These are phyloP conservation scores for Groenewaldozyma auringiensis DNA, from an alignment of 1,139 yeast genomes.

Conservation along the genomic window DNA sequence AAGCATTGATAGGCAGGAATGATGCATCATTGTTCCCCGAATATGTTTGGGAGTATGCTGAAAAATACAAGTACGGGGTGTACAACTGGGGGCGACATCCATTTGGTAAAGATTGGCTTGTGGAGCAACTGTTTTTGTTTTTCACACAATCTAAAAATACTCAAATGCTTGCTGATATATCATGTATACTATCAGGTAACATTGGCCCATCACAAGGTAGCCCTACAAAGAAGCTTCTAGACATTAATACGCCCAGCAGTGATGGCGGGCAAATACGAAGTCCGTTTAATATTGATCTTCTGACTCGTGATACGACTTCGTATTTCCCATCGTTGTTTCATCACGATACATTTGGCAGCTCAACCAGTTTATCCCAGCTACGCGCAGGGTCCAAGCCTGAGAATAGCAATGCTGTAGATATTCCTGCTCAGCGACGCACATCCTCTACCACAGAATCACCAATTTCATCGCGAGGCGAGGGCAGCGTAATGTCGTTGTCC, in stretches of 20 bases:
- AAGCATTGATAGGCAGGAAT: conserved; percentile 5
- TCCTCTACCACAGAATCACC: conserved; percentile 8
- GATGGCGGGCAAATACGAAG: conserved; percentile 7
- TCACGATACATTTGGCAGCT: not conserved
- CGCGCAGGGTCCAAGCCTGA: not conserved
- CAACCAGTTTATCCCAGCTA: not conserved
- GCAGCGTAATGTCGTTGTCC: conserved; percentile 18
- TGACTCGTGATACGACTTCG: conserved; percentile 12
- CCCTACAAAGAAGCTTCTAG: not conserved
- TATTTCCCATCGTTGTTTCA: not conserved
- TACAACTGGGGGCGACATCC: conserved; percentile 73
- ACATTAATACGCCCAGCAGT: not conserved
- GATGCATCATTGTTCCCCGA: conserved; percentile 9
- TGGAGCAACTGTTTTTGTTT: conserved; percentile 52
- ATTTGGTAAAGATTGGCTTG: conserved; percentile 69
- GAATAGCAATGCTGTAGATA: not conserved
- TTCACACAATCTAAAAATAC: conserved; percentile 60
- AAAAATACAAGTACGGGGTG: not conserved
- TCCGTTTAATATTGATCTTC: conserved; percentile 14
- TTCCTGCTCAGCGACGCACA: not conserved
- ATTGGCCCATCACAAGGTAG: conserved; percentile 1
- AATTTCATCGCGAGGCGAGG: conserved; percentile 14
- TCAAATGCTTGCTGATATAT: conserved; percentile 87
- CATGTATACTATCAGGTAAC: conserved; percentile 46
- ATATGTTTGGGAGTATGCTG: not conserved